Evolutionary conservation across 495 filamentous ascomycete genomes (phyloP), one percentile per base, ranked within the genome.

Genomic region (Aspergillus avenaceus): DNA sequence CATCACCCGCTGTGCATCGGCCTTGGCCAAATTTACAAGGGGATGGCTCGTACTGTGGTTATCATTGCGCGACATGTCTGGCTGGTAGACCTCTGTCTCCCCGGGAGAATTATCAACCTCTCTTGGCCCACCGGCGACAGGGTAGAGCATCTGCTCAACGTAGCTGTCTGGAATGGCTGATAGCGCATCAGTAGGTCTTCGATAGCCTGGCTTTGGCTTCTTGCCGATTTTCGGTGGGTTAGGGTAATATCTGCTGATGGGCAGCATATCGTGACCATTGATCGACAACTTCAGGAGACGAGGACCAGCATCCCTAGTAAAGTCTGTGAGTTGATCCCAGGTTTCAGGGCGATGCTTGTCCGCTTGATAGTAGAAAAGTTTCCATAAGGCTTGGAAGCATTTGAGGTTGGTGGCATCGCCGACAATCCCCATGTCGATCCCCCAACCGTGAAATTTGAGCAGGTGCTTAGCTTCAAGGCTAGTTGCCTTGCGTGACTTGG

Each of bases 241-340:
- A 13, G 58, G 54, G 41, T 63, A 66, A 36, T 54, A 50, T 23
- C 60, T 47, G 36, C 66, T 70, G 29, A 70, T 46, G 18, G 66
- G 68, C n/a, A 43, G 18, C 9, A 55, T 40, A 5, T 49, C 27
- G 3, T 40, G 47, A 19, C 24, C 14, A 22, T 61, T 9, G 13
- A 49, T 29, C 7, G 58, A 52, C 24, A 49, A 62, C 45, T 54
- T 53, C 32, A 74, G 43, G 7, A 71, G 49, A 11, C 71, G 60
- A 42, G 71, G 69, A 0, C 71, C 71, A 38, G 60, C 59, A 52
- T 74, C 71, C 16, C 66, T 58, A 2, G 40, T 37, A 3, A 62
- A 16, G 21, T 64, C 55, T 14, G 44, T 36, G 1, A 70, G 6
- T 7, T 67, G 59, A 0, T 8, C n/a, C 7, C 47, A 56, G 8